Base-by-base conservation (phyloP, 192 early-diverging fungal species). In the Backusella tuberculispora region DNA sequence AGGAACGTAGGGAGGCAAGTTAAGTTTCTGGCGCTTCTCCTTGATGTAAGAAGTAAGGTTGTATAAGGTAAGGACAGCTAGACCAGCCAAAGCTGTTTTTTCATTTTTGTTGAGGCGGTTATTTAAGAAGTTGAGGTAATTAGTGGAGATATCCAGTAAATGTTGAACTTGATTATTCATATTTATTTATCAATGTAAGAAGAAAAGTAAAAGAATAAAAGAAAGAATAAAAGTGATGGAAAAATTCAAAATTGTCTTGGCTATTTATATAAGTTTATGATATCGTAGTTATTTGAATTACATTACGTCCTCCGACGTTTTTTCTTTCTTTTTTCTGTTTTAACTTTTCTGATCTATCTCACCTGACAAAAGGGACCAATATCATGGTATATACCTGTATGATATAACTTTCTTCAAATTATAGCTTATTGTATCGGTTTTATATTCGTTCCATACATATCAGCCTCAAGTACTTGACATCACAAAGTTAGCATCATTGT, bases 1-100 rank as follows among this genome's bases (percentile, higher is more conserved):
- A 53, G 78, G 42, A 15, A 75, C 78, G 7, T 24, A 45, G 6
- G 73, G 78, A 53, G 78, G 78, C n/a, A 56, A 19, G 5, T 74
- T 48, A 9, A 71, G 56, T 15, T 69, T 69, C 24, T 42, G 41
- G 14, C 68, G 67, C 19, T 71, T 63, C 13, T 38, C 40, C 26
- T 73, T 73, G 50, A 73, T 45, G 40, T 44, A 73, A 13, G 42
- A 21, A 34, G 24, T 19, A 8, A 73, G 42, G 38, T 73, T 73
- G 14, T 73, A 73, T 15, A 73, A 24, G 10, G 53, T 73, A 60
- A 63, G 15, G 7, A 64, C 1, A 14, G 66, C 41, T 21, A 41
- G n/a, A n/a, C 38, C 66, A 21, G 38, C 66, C 12, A 67, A 38
- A 43, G 42, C 10, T 21, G 41, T 67, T n/a, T 42, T 42, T 21